Conservation (phyloP, 805 yeast genomes). For the Wickerhamomyces chambardii region DNA sequence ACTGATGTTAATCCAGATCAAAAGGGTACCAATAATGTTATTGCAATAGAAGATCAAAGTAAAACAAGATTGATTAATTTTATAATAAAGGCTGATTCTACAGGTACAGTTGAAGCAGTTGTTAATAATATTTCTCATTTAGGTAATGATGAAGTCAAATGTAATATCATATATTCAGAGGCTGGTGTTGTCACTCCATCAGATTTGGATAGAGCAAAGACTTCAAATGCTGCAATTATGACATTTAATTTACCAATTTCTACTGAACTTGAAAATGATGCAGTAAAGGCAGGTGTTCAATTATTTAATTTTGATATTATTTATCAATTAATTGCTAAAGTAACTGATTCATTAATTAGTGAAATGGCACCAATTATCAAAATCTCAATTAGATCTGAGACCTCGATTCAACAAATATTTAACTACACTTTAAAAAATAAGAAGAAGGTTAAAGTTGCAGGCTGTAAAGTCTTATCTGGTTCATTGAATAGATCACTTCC, state of each 20-base stretch:
- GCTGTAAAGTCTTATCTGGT: constrained; percentile 76
- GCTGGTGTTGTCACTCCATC: constrained; percentile 71
- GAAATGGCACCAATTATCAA: constrained; percentile 61
- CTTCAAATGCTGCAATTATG: constrained; percentile 64
- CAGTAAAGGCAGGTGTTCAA: constrained; percentile 45
- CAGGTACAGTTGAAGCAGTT: constrained; percentile 93
- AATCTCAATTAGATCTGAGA: constrained; percentile 55
- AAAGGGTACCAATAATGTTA: constrained; percentile 20
- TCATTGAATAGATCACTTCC: constrained; percentile 46
- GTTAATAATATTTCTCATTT: constrained; percentile 68
- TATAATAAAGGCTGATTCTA: constrained; percentile 84
- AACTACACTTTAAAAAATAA: constrained; percentile 52
- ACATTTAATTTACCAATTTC: constrained; percentile 73
- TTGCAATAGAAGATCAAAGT: constrained; percentile 17
- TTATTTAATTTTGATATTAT: constrained; percentile 70
- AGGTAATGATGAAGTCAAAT: constrained; percentile 81
- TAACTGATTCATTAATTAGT: constrained; percentile 52
- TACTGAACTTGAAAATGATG: constrained; percentile 45
- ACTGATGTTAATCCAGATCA: too few relatives aligned
- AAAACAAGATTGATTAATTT: constrained; percentile 35
- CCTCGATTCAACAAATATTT: constrained; percentile 64
- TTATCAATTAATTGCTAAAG: constrained; percentile 81
- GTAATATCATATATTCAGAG: constrained; percentile 59
- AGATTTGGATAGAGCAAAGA: constrained; percentile 59
- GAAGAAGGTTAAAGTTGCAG: constrained; percentile 63